Evolutionary conservation across 208 protist species (phyloP).

Genomic region (Leishmania arabica): DNA sequence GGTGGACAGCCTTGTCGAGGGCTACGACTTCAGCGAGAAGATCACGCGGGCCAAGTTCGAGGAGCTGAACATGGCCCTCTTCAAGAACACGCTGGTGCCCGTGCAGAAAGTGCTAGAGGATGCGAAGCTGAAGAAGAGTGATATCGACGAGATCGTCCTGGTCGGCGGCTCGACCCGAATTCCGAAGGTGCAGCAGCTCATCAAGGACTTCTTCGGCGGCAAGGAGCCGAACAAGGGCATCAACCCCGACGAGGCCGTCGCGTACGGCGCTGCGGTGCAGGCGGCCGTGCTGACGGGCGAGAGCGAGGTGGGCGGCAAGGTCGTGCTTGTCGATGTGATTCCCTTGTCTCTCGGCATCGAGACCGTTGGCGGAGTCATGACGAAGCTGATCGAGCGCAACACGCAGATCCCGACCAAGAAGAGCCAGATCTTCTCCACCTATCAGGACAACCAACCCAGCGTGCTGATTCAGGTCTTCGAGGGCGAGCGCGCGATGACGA

Average conservation of each 20-base stretch:
- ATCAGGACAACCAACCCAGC: slow-evolving; percentile 82
- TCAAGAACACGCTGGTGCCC: slow-evolving; percentile 83
- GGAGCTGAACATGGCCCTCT: slow-evolving; percentile 92
- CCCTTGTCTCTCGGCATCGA: slow-evolving; percentile 96
- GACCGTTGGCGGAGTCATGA: slow-evolving; percentile 95
- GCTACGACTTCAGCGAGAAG: slow-evolving; percentile 97
- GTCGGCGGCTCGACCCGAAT: slow-evolving; percentile 98
- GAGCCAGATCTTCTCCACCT: slow-evolving; percentile 87
- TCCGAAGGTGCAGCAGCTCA: slow-evolving; percentile 98
- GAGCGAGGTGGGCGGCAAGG: slow-evolving; percentile 67
- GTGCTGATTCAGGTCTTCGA: slow-evolving; percentile 96
- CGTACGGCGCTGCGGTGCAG: slow-evolving; percentile 97
- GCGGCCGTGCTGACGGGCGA: slow-evolving; percentile 91
- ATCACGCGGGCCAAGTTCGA: slow-evolving; percentile 99
- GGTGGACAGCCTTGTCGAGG: slow-evolving; percentile 98
- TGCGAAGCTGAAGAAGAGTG: slow-evolving; percentile 82
- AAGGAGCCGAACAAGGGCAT: slow-evolving; percentile 94
- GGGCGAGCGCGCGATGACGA: slow-evolving; percentile 93
- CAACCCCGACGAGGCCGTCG: slow-evolving; percentile 95
- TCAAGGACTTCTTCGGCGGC: slow-evolving; percentile 95
- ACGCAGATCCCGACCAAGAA: slow-evolving; percentile 84
- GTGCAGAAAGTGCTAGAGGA: slow-evolving; percentile 91
- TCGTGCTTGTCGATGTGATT: slow-evolving; percentile 87
- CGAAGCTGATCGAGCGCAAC: slow-evolving; percentile 88
- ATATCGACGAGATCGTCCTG: slow-evolving; percentile 95